Base-by-base conservation (phyloP, 2,329 filamentous ascomycete genomes). In the Bertia moriformis region DNA sequence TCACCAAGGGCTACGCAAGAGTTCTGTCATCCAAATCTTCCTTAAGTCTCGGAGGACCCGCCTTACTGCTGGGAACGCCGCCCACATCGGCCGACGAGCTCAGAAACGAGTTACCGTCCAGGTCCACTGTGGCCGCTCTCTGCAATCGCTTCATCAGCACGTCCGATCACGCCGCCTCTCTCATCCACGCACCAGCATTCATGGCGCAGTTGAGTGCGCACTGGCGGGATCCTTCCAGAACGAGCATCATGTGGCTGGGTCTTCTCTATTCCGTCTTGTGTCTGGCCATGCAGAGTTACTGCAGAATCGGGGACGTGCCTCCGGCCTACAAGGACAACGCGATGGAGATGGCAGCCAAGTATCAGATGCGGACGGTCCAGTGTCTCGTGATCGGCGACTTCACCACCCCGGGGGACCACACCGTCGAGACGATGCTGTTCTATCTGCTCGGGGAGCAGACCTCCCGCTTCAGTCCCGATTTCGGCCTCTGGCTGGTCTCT, bases 1-100 rank as follows among this genome's bases (percentile, higher is more conserved):
- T 89, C 43, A 85, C 93, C 53, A 78, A 78, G 42, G 87, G 88
- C 48, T 77, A 85, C 48, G 77, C 83, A 49, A 81, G 77, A 49
- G 77, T 93, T 39, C 72, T 79, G 53, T 73, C 74, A 35, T 74
- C 74, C 29, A 85, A 82, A 49, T 69, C 78, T 14, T 61, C 62
- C 19, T 62, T 65, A 2, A 69, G 72, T 19, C 63, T 62, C 27
- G 74, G 77, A 42, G 83, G 82, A n/a, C n/a, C n/a, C n/a, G n/a
- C n/a, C n/a, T n/a, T n/a, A n/a, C n/a, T n/a, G n/a, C n/a, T n/a
- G n/a, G n/a, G n/a, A n/a, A n/a, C n/a, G n/a, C n/a, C n/a, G n/a
- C n/a, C n/a, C n/a, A n/a, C n/a, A n/a, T n/a, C n/a, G n/a, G n/a
- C n/a, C n/a, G n/a, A n/a, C n/a, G n/a, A n/a, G n/a, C n/a, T n/a